Evolutionary conservation across 805 yeast genomes (phyloP), one percentile per base, ranked within the genome.

Genomic region (Dipodascopsis tothii): DNA sequence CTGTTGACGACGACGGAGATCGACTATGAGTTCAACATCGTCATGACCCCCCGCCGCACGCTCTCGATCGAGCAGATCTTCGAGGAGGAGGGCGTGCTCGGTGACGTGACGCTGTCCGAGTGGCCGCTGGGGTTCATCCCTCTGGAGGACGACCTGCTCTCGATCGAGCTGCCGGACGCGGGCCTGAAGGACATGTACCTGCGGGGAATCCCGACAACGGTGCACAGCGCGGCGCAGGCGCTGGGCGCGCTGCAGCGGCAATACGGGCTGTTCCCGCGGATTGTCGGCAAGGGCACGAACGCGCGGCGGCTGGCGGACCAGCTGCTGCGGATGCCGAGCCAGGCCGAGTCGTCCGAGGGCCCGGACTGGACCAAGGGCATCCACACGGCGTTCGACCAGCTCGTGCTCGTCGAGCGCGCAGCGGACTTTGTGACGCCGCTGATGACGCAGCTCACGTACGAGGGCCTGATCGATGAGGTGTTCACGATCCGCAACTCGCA

Each of bases 391-490:
- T 53, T 67, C 22, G 72, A 68, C 40, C 94, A 90, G 57, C 63
- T 88, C 22, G 70, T 90, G 4, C 80, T 88, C 1, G 57, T 90
- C 18, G 97, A 90, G 58, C 68, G 98, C 38, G 75, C 80, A 41
- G 60, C 80, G 22, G 98, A 90, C 63, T 71, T 75, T 35, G 61
- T 83, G 3, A 77, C 94, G 1, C 80, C 86, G 1, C 56, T 85
- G 7, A 64, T 86, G 43, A 76, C 79, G 21, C 96, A 88, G 56
- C 64, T 88, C 54, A 83, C 86, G 2, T 90, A 88, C 60, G 69
- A 75, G 16, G 98, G 97, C 0, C 67, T 92, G 14, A 67, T 87
- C 18, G 88, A 84, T 59, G 96, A 88, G 54, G 60, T 77, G 9
- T 70, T 77, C 52, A 77, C 74, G 3, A 64, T 80, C 4, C 35